Evolutionary conservation across 768 basidiomycete genomes (phyloP).

Genomic region (Rhodotorula diobovata): DNA sequence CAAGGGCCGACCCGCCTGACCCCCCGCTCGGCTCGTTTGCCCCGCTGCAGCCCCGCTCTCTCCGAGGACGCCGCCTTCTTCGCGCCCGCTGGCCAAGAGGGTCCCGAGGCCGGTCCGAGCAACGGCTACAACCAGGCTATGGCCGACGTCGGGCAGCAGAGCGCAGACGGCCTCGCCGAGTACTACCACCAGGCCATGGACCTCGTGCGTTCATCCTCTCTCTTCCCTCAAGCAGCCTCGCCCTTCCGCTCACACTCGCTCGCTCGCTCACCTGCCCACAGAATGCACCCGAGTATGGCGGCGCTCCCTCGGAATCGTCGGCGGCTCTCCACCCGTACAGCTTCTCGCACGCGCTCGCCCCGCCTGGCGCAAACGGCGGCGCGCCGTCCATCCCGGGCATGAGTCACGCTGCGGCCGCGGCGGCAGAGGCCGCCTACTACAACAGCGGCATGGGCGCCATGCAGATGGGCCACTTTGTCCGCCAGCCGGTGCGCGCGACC

Average conservation of each 20-base stretch:
- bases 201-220: constrained; percentile 10
- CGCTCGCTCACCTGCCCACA: neutral
- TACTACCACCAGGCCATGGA: constrained; percentile 36
- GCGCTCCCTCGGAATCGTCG: neutral
- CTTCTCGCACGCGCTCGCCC: constrained; percentile 13
- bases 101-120: neutral
- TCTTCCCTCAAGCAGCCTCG: neutral
- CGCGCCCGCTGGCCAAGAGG: neutral
- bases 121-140: neutral
- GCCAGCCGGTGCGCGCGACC: constrained; percentile 60
- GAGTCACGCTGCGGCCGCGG: constrained; percentile 19
- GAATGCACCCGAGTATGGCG: constrained; percentile 19
- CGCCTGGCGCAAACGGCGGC: constrained; percentile 20
- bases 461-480: constrained; percentile 40
- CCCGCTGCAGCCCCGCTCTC: constrained; percentile 6
- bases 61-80: constrained; percentile 27
- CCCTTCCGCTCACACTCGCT: neutral
- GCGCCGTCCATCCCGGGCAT: neutral
- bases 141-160: neutral
- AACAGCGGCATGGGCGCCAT: constrained; percentile 40
- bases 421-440: constrained; percentile 36
- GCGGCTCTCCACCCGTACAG: constrained; percentile 19
- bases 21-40: neutral
- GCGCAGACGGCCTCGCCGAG: constrained; percentile 15
- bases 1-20: neutral